phyloP scores from a whole-genome alignment of 2,329 filamentous ascomycete genomes.

The Calonectria fujianensis region DNA sequence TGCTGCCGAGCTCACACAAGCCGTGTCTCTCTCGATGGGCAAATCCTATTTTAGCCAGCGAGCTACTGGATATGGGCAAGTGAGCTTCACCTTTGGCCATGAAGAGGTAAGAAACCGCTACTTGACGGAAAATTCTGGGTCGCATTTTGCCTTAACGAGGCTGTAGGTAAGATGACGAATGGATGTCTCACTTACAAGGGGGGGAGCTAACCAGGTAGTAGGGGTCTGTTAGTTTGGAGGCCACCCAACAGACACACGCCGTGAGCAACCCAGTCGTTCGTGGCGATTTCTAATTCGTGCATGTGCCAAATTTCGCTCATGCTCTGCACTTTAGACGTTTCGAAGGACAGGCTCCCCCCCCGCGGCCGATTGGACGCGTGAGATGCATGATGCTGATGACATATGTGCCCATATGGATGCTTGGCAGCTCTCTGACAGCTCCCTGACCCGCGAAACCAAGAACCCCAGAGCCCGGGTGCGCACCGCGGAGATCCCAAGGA shows the following conservation, averaged over 20 bases:
- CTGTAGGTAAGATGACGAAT: slow-evolving; percentile 20
- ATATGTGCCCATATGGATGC: not conserved
- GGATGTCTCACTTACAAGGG: slow-evolving; percentile 28
- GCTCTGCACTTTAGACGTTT: slow-evolving; percentile 13
- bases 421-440: not conserved
- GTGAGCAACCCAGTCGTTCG: slow-evolving; percentile 1
- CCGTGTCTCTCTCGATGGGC: slow-evolving; percentile 16
- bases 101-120: not conserved
- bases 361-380: not conserved
- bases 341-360: not conserved
- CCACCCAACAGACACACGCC: slow-evolving; percentile 13
- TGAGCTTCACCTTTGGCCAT: not conserved
- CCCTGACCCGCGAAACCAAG: slow-evolving; percentile 17
- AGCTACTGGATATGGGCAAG: slow-evolving; percentile 19
- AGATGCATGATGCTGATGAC: not conserved
- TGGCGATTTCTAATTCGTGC: slow-evolving; percentile 28
- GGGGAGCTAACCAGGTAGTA: not conserved
- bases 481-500: not conserved
- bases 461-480: not conserved
- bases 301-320: slow-evolving; percentile 18
- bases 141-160: slow-evolving; percentile 2
- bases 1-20: not conserved
- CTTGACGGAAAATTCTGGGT: not conserved
- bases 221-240: slow-evolving; percentile 24
- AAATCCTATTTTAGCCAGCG: not conserved